phyloP scores from a whole-genome alignment of 257 asterid species.

The Verbascum thapsus region DNA sequence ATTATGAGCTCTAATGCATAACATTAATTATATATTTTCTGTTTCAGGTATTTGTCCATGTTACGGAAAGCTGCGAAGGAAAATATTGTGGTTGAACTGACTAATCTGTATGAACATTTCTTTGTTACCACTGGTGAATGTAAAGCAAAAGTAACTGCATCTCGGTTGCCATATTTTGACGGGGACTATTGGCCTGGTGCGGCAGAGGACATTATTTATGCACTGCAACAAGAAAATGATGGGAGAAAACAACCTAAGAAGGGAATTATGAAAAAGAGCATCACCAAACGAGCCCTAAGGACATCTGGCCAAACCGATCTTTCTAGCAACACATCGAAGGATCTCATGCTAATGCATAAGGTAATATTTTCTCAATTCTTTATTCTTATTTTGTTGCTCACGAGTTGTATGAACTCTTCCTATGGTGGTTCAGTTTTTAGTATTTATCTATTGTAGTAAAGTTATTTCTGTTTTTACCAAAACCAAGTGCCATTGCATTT shows the following conservation, averaged over 20 bases:
- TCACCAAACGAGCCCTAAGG: constrained; percentile 87
- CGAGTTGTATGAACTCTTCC: not conserved
- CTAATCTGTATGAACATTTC: constrained; percentile 89
- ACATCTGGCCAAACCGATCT: constrained; percentile 98
- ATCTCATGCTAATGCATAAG: constrained; percentile 83
- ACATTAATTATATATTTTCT: constrained; percentile 22
- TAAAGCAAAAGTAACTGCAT: constrained; percentile 93
- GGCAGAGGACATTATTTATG: constrained; percentile 89
- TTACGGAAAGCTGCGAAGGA: constrained; percentile 83
- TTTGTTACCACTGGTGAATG: constrained; percentile 79
- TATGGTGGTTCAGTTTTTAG: not conserved
- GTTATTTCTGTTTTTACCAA: not conserved
- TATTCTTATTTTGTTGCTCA: constrained; percentile 7
- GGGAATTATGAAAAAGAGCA: constrained; percentile 68
- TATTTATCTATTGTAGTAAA: not conserved
- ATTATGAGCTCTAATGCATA: constrained; percentile 24
- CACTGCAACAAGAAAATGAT: constrained; percentile 92
- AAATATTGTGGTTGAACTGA: constrained; percentile 77
- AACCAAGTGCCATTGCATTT: not conserved
- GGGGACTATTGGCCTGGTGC: constrained; percentile 99
- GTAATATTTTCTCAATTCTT: constrained; percentile 44
- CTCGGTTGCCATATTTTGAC: constrained; percentile 94
- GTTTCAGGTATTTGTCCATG: constrained; percentile 92
- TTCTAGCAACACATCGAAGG: constrained; percentile 90
- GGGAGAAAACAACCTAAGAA: constrained; percentile 78